Evolutionary conservation across 2,329 filamentous ascomycete species (phyloP).

Genomic region (Aspergillus uvarum): DNA sequence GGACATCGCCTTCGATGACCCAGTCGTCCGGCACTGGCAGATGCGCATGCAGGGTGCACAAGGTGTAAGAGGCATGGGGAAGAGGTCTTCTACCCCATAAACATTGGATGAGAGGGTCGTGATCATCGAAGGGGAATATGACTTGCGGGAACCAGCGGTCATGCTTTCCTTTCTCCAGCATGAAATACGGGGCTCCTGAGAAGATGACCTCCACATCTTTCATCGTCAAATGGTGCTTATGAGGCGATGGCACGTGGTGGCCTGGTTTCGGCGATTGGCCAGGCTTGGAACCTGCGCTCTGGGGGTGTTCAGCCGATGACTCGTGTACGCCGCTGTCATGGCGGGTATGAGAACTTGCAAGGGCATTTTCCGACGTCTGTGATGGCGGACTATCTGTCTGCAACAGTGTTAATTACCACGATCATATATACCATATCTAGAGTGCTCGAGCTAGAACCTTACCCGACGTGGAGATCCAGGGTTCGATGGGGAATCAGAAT

Average conservation of each 20-base stretch:
- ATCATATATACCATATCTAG: too few species aligned
- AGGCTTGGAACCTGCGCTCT: neutral
- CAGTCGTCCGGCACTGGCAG: conserved; percentile 43
- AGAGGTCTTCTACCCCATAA: conserved; percentile 43
- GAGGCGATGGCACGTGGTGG: neutral
- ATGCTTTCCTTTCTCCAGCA: conserved; percentile 44
- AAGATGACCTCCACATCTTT: conserved; percentile 44
- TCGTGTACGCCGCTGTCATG: conserved; percentile 4
- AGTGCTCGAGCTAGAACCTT: neutral
- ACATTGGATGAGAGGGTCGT: conserved; percentile 40
- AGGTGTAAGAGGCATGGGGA: conserved; percentile 42
- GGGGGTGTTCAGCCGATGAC: neutral
- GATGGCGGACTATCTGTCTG: neutral
- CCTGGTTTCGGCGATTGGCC: neutral
- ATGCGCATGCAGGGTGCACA: conserved; percentile 47
- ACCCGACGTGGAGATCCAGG: neutral
- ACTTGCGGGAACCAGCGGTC: conserved; percentile 44
- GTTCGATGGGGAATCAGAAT: neutral
- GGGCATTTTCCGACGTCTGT: neutral
- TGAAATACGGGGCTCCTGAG: conserved; percentile 46
- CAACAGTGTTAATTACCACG: neutral
- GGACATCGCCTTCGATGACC: conserved; percentile 29
- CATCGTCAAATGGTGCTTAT: conserved; percentile 25
- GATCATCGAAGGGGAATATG: conserved; percentile 46
- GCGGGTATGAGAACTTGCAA: neutral